Percentiles rank a stretch among this genome's conserved stretches.
Conservation (phyloP, 1,284 basidiomycete genomes). For the Bondarzewia mesenterica region DNA sequence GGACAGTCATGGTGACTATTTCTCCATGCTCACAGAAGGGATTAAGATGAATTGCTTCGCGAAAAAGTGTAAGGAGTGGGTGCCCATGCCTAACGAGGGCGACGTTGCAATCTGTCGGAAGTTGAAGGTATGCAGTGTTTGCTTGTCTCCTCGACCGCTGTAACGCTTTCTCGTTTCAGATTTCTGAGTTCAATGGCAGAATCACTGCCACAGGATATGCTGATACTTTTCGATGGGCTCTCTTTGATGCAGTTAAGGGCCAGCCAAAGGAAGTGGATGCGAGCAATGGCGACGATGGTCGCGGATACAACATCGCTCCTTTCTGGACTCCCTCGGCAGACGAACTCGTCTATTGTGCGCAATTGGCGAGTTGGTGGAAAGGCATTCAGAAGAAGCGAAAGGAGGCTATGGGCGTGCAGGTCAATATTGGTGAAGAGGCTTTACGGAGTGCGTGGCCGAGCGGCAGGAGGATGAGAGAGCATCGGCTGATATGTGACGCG, state of each 20-base stretch:
- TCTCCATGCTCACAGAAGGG: slow-evolving; percentile 15
- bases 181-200: slow-evolving; percentile 20
- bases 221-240: slow-evolving; percentile 21
- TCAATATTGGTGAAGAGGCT: slow-evolving; percentile 14
- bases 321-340: slow-evolving; percentile 19
- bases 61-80: slow-evolving; percentile 33
- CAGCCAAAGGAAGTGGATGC: neutral
- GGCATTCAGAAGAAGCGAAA: slow-evolving; percentile 20
- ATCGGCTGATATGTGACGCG: slow-evolving; percentile 45
- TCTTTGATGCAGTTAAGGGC: slow-evolving; percentile 15
- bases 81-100: slow-evolving; percentile 37
- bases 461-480: slow-evolving; percentile 22
- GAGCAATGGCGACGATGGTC: neutral
- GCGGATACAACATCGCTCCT: slow-evolving; percentile 19
- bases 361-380: slow-evolving; percentile 49
- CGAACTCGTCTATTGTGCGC: slow-evolving; percentile 28
- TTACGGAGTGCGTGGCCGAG: slow-evolving; percentile 1
- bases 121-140: slow-evolving; percentile 32
- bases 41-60: slow-evolving; percentile 46
- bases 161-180: slow-evolving; percentile 18
- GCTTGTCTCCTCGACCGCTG: neutral
- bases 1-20: slow-evolving; percentile 10
- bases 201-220: slow-evolving; percentile 24
- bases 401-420: slow-evolving; percentile 14
- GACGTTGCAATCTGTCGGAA: slow-evolving; percentile 37